phyloP scores from a whole-genome alignment of 1,139 yeast species.

The Suhomyces yuchorum region DNA sequence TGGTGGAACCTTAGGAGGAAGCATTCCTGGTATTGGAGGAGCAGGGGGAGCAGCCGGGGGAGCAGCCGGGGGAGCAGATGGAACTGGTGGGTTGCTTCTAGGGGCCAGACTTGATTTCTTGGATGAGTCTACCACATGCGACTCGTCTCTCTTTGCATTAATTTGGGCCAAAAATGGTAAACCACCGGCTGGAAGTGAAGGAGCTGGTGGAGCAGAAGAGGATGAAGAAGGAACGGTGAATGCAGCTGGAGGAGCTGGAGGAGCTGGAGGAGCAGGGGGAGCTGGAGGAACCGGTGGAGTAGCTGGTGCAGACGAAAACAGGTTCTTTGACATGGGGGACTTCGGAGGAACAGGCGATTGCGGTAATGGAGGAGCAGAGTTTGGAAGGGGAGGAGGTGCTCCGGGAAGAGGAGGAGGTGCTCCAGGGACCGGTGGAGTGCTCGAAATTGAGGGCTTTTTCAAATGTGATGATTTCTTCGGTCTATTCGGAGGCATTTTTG shows the following conservation, averaged over 20 bases:
- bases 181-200: constrained; percentile 26
- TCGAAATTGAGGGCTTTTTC: constrained; percentile 19
- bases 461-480: constrained; percentile 38
- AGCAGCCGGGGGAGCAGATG: constrained; percentile 17
- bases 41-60: constrained; percentile 19
- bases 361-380: constrained; percentile 15
- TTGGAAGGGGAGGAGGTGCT: constrained; percentile 14
- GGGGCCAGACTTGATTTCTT: constrained; percentile 24
- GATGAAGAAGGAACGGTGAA: constrained; percentile 11
- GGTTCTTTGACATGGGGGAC: not conserved
- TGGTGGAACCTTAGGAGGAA: constrained; percentile 12
- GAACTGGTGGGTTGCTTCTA: constrained; percentile 17
- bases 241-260: constrained; percentile 18
- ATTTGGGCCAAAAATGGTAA: constrained; percentile 48
- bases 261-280: constrained; percentile 8
- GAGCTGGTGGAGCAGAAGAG: constrained; percentile 9
- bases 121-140: constrained; percentile 34
- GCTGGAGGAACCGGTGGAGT: not conserved
- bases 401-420: constrained; percentile 28
- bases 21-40: constrained; percentile 8
- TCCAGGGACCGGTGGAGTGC: constrained; percentile 17
- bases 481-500: constrained; percentile 32
- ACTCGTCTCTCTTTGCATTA: constrained; percentile 42
- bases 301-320: constrained; percentile 14
- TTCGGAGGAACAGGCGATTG: constrained; percentile 4